Percentiles rank a stretch among this genome's conserved stretches.
Evolutionary conservation across 306 rosid species (phyloP).

Genomic region (Prunus padus): DNA sequence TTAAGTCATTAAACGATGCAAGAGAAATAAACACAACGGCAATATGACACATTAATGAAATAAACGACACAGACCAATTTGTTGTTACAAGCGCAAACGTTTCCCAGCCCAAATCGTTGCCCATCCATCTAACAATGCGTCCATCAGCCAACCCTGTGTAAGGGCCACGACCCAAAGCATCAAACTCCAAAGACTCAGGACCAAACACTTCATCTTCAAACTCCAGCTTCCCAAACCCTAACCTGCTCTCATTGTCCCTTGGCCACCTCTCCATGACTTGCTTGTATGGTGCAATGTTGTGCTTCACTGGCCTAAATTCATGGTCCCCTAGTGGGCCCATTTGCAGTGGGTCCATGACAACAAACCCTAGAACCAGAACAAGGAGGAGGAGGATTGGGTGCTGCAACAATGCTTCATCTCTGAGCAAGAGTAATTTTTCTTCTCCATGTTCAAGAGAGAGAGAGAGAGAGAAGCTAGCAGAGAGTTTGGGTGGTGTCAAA

Average conservation of each 20-base stretch:
- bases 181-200: conserved; percentile 90
- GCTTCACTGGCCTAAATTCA: conserved; percentile 72
- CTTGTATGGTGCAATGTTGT: conserved; percentile 75
- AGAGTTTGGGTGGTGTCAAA: background rate
- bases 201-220: conserved; percentile 76
- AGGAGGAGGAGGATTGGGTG: conserved; percentile 57
- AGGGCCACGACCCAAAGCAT: conserved; percentile 71
- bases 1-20: too few species aligned
- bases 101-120: conserved; percentile 77
- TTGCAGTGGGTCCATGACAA: conserved; percentile 84
- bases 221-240: conserved; percentile 61
- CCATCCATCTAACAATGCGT: conserved; percentile 96
- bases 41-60: background rate
- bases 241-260: conserved; percentile 64
- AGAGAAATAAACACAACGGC: too few species aligned
- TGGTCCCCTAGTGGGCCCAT: conserved; percentile 67
- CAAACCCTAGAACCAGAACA: conserved; percentile 55
- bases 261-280: conserved; percentile 83
- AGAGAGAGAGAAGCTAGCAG: background rate
- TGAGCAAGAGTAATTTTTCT: conserved; percentile 33
- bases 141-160: conserved; percentile 91
- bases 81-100: conserved; percentile 77
- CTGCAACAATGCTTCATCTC: conserved; percentile 68
- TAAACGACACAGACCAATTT: conserved; percentile 46
- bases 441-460: conserved; percentile 53